phyloP scores from a whole-genome alignment of 2,329 filamentous ascomycete species.

The Diaporthe helianthi region DNA sequence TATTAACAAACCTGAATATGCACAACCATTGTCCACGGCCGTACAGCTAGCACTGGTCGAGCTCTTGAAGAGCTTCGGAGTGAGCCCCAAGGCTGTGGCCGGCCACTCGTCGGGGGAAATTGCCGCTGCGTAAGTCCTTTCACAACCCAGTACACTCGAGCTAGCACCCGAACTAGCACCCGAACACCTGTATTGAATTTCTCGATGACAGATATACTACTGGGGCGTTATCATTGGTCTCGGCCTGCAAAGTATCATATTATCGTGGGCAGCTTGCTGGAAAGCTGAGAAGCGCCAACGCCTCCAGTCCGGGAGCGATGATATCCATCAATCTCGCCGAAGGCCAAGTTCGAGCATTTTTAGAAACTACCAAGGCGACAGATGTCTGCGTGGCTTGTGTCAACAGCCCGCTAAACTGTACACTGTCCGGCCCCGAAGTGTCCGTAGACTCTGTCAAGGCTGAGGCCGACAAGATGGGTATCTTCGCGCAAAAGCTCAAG shows the following conservation, averaged over 20 bases:
- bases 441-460: slow-evolving; percentile 40
- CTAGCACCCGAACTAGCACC: background rate
- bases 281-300: slow-evolving; percentile 36
- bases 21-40: slow-evolving; percentile 17
- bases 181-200: background rate
- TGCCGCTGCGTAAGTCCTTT: slow-evolving; percentile 41
- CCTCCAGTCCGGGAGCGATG: slow-evolving; percentile 39
- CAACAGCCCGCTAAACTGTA: slow-evolving; percentile 44
- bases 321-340: slow-evolving; percentile 41
- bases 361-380: slow-evolving; percentile 35
- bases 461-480: slow-evolving; percentile 37
- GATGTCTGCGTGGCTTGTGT: slow-evolving; percentile 41
- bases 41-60: slow-evolving; percentile 46
- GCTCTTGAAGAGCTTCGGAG: slow-evolving; percentile 40
- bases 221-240: slow-evolving; percentile 38
- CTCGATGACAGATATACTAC: slow-evolving; percentile 37
- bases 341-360: slow-evolving; percentile 37
- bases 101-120: slow-evolving; percentile 49
- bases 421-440: slow-evolving; percentile 40
- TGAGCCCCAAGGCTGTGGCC: slow-evolving; percentile 39
- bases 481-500: slow-evolving; percentile 44
- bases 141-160: background rate
- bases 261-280: slow-evolving; percentile 43
- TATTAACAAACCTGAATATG: slow-evolving; percentile 14
- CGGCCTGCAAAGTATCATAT: slow-evolving; percentile 45